Base-by-base conservation (phyloP, 192 early-diverging fungal species). In the Backusella westeae region DNA sequence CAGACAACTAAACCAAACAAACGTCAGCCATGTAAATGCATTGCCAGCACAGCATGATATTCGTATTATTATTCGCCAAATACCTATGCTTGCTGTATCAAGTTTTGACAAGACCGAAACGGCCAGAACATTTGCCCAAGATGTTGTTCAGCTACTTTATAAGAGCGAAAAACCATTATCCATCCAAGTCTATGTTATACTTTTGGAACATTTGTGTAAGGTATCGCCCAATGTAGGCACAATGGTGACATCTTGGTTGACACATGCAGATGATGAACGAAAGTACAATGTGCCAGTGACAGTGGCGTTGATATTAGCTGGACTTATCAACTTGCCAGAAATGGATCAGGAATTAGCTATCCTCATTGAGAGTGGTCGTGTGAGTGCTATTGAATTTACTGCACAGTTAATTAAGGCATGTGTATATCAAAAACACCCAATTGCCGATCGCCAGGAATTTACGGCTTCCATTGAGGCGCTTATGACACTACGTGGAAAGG, bases 201-300 rank as follows among this genome's bases (percentile, higher is more conserved):
- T 98, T 6, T 85, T 99, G 76, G 93, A 93, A 69, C 88, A 90
- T 9, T 86, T 99, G 34, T 97, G 95, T 77, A 94, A 96, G 59
- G 78, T 91, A 66, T 97, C 98, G 0, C 87, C 86, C 71, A 89
- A 88, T 35, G 90, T 95, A 7, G 88, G 87, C 15, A 91, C 92
- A 75, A 94, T 98, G 80, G 93, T 98, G 34, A 92, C 89, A 6
- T 89, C 89, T 23, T 99, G 98, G 98, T 82, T 99, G 26, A 86
- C 96, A 38, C 96, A 94, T 83, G 90, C 93, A 6, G 95, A 96
- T 72, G 98, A 99, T 75, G 96, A 97, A 82, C 94, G 96, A 75
- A 96, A 98, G 80, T 93, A 91, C 76, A 95, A 95, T 73, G 94
- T 97, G 2, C 87, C 92, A 6, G 94, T 94, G 1, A 94, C 95